A percentile compares a stretch with the other conserved stretches of the same genome.
phyloP scores from a whole-genome alignment of 371 early-diverging fungal species.

The Gilbertella persicaria region DNA sequence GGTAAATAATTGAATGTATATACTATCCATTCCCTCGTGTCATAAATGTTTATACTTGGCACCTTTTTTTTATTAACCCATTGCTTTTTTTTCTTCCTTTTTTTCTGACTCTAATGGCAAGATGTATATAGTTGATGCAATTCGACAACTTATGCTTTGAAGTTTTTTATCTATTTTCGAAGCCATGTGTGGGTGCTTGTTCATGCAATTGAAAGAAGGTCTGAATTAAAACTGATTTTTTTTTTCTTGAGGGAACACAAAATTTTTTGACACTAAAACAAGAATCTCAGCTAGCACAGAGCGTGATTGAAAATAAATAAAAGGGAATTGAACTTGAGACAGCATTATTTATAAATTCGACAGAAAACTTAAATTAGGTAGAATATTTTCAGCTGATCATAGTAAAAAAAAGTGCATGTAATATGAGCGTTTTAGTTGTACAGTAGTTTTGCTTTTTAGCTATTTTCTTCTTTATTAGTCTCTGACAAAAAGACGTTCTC shows the following conservation, averaged over 20 bases:
- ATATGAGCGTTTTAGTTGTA: too few species aligned
- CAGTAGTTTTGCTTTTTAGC: too few species aligned
- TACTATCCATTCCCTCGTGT: neutral
- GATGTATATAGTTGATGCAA: neutral
- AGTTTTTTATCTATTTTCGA: too few species aligned
- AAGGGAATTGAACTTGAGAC: neutral
- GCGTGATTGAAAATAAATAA: neutral
- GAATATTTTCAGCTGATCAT: neutral
- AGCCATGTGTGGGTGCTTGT: too few species aligned
- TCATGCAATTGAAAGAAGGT: too few species aligned
- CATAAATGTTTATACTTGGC: neutral
- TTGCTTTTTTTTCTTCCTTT: neutral
- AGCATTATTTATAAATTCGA: neutral
- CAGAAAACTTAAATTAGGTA: neutral
- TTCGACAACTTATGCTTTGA: neutral
- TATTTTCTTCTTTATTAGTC: too few species aligned
- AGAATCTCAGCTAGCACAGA: neutral
- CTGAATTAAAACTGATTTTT: too few species aligned
- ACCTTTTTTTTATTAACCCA: neutral
- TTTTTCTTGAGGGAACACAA: neutral
- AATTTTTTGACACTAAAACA: neutral
- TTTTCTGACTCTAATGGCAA: too few species aligned
- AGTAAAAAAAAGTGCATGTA: too few species aligned
- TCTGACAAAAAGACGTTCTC: too few species aligned
- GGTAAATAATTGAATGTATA: neutral